phyloP scores from a whole-genome alignment of 257 asterid genomes.

The Penstemon barbatus region DNA sequence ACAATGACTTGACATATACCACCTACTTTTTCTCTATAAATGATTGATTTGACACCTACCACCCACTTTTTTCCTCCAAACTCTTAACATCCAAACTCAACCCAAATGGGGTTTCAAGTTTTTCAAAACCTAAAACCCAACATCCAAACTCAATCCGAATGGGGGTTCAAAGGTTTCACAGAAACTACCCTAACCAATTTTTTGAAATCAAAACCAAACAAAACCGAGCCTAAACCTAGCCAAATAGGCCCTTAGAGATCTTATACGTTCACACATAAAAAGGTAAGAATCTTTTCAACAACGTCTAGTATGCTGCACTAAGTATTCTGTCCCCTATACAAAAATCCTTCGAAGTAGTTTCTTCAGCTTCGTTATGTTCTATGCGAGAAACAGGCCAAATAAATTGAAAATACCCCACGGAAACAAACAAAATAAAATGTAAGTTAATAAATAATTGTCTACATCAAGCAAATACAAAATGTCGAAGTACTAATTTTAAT shows the following conservation, averaged over 20 bases:
- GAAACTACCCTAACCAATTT: too few relatives aligned
- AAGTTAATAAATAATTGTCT: background rate
- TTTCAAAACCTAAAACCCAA: too few relatives aligned
- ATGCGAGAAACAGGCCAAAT: conserved; percentile 27
- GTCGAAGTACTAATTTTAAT: background rate
- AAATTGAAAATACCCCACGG: conserved; percentile 26
- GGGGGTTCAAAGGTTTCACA: too few relatives aligned
- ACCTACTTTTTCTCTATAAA: too few relatives aligned
- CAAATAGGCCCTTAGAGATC: background rate
- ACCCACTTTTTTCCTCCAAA: too few relatives aligned
- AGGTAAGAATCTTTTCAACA: conserved; percentile 24
- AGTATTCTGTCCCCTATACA: conserved; percentile 21
- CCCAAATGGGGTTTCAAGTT: too few relatives aligned
- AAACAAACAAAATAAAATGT: conserved; percentile 11
- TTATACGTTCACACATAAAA: background rate
- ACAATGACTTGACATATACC: too few relatives aligned
- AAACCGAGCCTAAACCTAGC: too few relatives aligned
- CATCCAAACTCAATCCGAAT: too few relatives aligned
- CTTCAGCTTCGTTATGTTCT: conserved; percentile 20
- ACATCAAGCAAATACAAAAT: background rate
- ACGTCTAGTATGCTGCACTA: conserved; percentile 8
- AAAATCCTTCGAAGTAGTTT: conserved; percentile 24
- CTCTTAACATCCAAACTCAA: too few relatives aligned
- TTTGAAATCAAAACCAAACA: too few relatives aligned
- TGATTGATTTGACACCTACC: too few relatives aligned